A percentile compares a stretch with the other conserved stretches of the same genome.
Evolutionary conservation across 2,329 filamentous ascomycete genomes (phyloP).

Genomic region (Ceratocystis huliohia): DNA sequence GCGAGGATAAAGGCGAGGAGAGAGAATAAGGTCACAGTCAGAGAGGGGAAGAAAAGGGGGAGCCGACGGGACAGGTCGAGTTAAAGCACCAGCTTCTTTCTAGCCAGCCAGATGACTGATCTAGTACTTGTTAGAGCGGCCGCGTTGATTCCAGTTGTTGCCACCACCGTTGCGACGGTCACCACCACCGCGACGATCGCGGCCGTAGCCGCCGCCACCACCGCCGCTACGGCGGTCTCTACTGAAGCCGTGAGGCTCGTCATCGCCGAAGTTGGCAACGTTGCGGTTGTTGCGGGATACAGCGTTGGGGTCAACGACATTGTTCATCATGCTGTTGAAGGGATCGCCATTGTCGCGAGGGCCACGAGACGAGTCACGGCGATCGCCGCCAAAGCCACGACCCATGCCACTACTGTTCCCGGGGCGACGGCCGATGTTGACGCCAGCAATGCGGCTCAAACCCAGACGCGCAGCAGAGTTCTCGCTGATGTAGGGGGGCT

Average conservation of each 20-base stretch:
- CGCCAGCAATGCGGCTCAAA: constrained; percentile 24
- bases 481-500: constrained; percentile 33
- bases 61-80: neutral
- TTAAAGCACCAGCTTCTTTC: too few species aligned
- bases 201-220: constrained; percentile 21
- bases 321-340: constrained; percentile 16
- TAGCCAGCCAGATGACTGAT: neutral
- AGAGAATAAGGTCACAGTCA: neutral
- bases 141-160: constrained; percentile 7
- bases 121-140: constrained; percentile 12
- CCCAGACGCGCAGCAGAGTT: constrained; percentile 28
- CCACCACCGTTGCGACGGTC: constrained; percentile 8
- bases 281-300: constrained; percentile 6
- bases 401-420: neutral
- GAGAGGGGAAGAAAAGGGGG: neutral
- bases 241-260: constrained; percentile 17
- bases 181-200: constrained; percentile 21
- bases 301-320: constrained; percentile 16
- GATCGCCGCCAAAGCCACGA: constrained; percentile 18
- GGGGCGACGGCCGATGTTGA: constrained; percentile 28
- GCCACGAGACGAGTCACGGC: constrained; percentile 6
- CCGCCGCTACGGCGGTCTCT: constrained; percentile 20
- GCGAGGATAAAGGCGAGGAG: neutral
- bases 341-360: constrained; percentile 9
- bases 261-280: constrained; percentile 18